Evolutionary conservation across 1,284 basidiomycete genomes (phyloP).

Genomic region (Austroboletus novae-zelandiae): DNA sequence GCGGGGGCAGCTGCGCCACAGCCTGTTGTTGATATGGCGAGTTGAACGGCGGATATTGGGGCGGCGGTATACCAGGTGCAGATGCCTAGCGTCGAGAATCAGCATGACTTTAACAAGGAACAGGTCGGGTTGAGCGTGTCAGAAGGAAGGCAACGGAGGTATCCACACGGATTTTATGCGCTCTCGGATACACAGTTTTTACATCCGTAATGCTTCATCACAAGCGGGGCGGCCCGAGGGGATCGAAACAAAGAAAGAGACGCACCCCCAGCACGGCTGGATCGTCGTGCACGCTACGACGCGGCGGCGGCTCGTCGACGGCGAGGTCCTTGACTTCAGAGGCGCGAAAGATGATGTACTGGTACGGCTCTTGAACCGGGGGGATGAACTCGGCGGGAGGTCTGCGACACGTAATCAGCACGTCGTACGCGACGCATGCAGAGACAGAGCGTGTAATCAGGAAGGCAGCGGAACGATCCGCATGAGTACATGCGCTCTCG

Average conservation of each 20-base stretch:
- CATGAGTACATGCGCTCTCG: constrained; percentile 70
- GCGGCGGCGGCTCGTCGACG: constrained; percentile 63
- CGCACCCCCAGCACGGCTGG: constrained; percentile 74
- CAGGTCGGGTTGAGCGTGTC: constrained; percentile 21
- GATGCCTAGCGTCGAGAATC: constrained; percentile 31
- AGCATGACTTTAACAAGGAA: constrained; percentile 4
- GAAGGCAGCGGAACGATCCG: constrained; percentile 76
- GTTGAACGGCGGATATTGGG: constrained; percentile 29
- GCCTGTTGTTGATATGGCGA: constrained; percentile 30
- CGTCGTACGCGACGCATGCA: background rate
- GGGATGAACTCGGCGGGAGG: constrained; percentile 73
- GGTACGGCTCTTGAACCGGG: constrained; percentile 73
- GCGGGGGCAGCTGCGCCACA: constrained; percentile 26
- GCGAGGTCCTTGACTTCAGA: constrained; percentile 80
- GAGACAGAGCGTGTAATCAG: constrained; percentile 48
- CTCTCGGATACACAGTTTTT: constrained; percentile 50
- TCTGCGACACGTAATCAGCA: constrained; percentile 37
- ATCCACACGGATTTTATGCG: constrained; percentile 53
- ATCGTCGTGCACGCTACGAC: constrained; percentile 69
- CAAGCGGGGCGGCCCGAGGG: constrained; percentile 9
- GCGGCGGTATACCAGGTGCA: constrained; percentile 31
- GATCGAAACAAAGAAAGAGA: constrained; percentile 19
- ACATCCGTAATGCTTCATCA: constrained; percentile 57
- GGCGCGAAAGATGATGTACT: constrained; percentile 81
- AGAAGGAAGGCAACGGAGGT: constrained; percentile 62